Evolutionary conservation across 2,329 filamentous ascomycete genomes (phyloP), one percentile per base, ranked within the genome.

Genomic region (Epichloe hybrida): DNA sequence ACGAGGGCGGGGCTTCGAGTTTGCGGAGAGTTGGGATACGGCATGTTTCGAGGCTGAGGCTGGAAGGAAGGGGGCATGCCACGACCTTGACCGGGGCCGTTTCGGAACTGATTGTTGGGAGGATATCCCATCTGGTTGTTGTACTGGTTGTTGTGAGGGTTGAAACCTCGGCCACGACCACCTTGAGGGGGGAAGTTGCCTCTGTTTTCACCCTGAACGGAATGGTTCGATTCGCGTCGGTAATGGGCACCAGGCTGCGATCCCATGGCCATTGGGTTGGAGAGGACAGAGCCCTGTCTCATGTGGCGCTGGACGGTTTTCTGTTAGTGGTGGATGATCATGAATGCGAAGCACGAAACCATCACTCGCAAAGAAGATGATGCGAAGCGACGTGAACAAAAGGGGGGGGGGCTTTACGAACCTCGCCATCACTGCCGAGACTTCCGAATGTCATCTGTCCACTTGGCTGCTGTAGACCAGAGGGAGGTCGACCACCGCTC

Each of bases 201-300:
- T 58, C 79, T 78, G 54, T 63, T 64, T 27, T 69, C 67, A 45
- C 65, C 61, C 53, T 91, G 86, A 56, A 82, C 77, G 21, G 88
- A 94, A 62, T 93, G 88, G 38, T 84, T 84, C 34, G 91, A 96
- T 65, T 91, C 86, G 59, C 88, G 84, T 61, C 91, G 85, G 60
- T 88, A 79, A 68, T 97, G 90, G 56, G 71, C 63, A 42, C 77
- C 79, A n/a, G 80, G 76, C 61, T 85, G 84, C 50, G 79, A 71
- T 53, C 76, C 77, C 59, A 81, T 73, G 53, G 76, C 73, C 56
- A 77, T 73, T 53, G 77, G 76, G 57, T 78, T 77, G 58, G 83
- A 79, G 53, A 80, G 76, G 58, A 80, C 73, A 46, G 80, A 80
- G 55, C 76, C 72, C 50, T 83, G 79, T 72, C 84, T 80, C 70